Evolutionary conservation across 164 flowering plant genomes (phyloP).

Genomic region (Nymphaea thermarum): DNA sequence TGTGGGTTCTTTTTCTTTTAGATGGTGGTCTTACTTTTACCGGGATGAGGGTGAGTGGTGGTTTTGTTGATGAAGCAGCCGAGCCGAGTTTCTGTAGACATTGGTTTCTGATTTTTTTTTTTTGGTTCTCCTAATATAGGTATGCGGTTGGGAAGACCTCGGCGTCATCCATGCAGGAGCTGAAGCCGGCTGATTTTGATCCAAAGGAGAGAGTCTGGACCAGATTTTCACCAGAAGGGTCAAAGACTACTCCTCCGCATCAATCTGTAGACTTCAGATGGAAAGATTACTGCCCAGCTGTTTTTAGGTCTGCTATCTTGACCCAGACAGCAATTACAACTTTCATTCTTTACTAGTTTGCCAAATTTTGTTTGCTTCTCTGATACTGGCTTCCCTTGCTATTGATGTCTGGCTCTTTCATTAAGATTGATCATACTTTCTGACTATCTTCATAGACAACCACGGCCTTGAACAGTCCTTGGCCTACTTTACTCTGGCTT

Average conservation of each 20-base stretch:
- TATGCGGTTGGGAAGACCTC: slow-evolving; percentile 11
- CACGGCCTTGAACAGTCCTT: no score
- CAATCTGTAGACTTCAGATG: slow-evolving; percentile 36
- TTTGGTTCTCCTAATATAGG: background rate
- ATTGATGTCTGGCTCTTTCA: no score
- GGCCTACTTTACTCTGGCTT: no score
- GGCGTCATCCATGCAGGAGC: slow-evolving; percentile 9
- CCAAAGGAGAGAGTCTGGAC: slow-evolving; percentile 31
- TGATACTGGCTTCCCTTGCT: no score
- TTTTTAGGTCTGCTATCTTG: slow-evolving; percentile 28
- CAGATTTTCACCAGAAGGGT: slow-evolving; percentile 35
- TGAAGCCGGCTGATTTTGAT: slow-evolving; percentile 26
- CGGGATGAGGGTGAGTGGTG: background rate
- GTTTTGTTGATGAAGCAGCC: background rate
- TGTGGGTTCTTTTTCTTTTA: background rate
- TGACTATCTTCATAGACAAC: no score
- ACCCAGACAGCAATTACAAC: background rate
- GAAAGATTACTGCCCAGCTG: slow-evolving; percentile 60
- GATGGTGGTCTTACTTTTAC: background rate
- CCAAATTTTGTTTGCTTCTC: background rate
- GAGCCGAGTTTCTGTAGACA: background rate
- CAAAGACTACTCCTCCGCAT: slow-evolving; percentile 40
- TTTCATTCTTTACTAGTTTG: background rate
- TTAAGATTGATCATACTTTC: no score
- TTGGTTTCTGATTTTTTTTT: background rate